Evolutionary conservation across 805 yeast species (phyloP).

Genomic region (Phaffomyces thermotolerans): DNA sequence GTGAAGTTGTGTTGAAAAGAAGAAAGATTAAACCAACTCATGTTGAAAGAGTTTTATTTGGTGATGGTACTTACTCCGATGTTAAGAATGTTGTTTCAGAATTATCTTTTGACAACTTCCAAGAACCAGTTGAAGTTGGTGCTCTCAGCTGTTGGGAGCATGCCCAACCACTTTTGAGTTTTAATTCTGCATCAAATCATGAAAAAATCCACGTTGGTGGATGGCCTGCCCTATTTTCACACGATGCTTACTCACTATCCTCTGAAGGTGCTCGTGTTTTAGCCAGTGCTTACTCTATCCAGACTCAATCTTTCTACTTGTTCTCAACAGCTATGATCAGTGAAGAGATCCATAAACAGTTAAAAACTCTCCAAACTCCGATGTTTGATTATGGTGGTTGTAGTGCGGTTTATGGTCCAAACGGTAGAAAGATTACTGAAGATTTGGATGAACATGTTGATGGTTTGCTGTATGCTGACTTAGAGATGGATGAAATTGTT

Average conservation of each 20-base stretch:
- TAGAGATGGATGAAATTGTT: slow-evolving; percentile 15
- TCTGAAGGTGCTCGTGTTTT: slow-evolving; percentile 5
- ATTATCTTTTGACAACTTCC: not conserved
- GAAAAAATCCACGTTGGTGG: not conserved
- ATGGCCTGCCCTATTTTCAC: not conserved
- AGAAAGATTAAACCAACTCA: slow-evolving; percentile 22
- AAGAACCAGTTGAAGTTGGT: not conserved
- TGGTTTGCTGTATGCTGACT: not conserved
- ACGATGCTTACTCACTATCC: not conserved
- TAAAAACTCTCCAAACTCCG: slow-evolving; percentile 4
- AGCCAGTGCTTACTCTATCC: slow-evolving; percentile 6
- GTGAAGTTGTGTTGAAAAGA: slow-evolving; percentile 9
- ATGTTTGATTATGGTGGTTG: not conserved
- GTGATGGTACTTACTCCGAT: not conserved
- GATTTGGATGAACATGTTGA: not conserved
- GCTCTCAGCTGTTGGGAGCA: not conserved
- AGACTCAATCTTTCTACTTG: slow-evolving; percentile 6
- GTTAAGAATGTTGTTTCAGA: not conserved
- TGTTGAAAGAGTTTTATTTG: slow-evolving; percentile 11
- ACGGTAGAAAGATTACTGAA: slow-evolving; percentile 15
- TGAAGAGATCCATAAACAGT: slow-evolving; percentile 1
- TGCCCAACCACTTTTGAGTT: not conserved
- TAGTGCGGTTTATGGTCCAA: slow-evolving; percentile 16
- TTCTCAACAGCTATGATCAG: slow-evolving; percentile 9
- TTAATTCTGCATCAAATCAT: not conserved